A percentile compares a stretch with the other conserved stretches of the same genome.
These are phyloP conservation scores for Pythium vanterpoolii DNA, from an alignment of 352 stramenopile species.

Conservation along the genomic window DNA sequence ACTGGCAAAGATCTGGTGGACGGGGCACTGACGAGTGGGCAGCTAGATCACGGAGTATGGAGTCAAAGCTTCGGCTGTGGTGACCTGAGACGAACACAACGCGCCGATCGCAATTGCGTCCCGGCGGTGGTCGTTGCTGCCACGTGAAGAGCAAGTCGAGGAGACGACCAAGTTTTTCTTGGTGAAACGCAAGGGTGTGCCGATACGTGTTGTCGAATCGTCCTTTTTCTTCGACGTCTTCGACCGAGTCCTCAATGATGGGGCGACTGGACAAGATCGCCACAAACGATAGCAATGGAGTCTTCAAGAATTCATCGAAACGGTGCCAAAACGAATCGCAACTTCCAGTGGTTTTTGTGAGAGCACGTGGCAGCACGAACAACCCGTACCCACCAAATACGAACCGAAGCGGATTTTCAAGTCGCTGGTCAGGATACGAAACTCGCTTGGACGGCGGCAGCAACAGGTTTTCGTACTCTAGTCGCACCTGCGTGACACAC, in stretches of 20 bases:
- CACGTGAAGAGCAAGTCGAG: constrained; percentile 41
- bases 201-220: constrained; percentile 28
- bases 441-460: constrained; percentile 47
- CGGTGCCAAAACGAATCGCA: constrained; percentile 26
- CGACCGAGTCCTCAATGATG: constrained; percentile 46
- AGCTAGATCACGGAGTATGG: constrained; percentile 7
- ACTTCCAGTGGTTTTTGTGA: neutral
- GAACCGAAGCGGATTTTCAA: constrained; percentile 29
- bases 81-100: constrained; percentile 20
- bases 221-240: constrained; percentile 45
- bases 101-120: neutral
- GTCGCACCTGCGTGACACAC: constrained; percentile 24
- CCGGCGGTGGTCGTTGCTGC: constrained; percentile 16
- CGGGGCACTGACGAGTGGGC: neutral
- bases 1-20: constrained; percentile 10
- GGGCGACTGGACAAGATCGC: constrained; percentile 35
- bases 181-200: constrained; percentile 43
- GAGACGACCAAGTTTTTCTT: constrained; percentile 32
- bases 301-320: constrained; percentile 34
- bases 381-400: constrained; percentile 44
- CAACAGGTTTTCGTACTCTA: constrained; percentile 48
- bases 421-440: neutral
- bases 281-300: constrained; percentile 29
- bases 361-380: constrained; percentile 38
- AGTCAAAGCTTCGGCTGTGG: constrained; percentile 22